These are phyloP conservation scores for Ceratobasidium sp. DNA, from an alignment of 1,284 basidiomycete genomes.

Conservation along the genomic window DNA sequence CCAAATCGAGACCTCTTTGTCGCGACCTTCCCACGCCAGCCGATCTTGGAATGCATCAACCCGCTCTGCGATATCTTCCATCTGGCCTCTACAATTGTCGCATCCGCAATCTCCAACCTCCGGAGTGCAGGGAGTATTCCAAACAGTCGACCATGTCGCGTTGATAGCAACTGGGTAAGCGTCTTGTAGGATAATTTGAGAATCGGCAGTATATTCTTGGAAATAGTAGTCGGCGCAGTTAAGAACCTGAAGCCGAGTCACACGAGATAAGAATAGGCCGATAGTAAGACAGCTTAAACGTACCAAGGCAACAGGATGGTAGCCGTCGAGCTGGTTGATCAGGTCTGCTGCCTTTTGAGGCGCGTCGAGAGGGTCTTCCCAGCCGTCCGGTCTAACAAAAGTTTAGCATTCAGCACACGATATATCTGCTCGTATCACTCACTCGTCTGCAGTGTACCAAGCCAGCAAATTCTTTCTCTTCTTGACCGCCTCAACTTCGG, in stretches of 20 bases:
- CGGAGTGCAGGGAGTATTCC: slow-evolving; percentile 65
- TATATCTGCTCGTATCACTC: not conserved
- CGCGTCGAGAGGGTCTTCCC: slow-evolving; percentile 70
- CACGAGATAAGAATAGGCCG: not conserved
- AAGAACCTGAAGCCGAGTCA: slow-evolving; percentile 57
- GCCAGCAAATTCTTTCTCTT: slow-evolving; percentile 71
- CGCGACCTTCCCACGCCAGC: slow-evolving; percentile 70
- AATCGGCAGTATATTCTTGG: slow-evolving; percentile 65
- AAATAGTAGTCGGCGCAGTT: slow-evolving; percentile 79
- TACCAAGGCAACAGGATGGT: slow-evolving; percentile 74
- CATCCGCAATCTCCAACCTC: slow-evolving; percentile 74
- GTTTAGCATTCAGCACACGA: not conserved
- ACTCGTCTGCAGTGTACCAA: slow-evolving; percentile 62
- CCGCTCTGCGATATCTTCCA: slow-evolving; percentile 70
- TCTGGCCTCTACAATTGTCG: slow-evolving; percentile 63
- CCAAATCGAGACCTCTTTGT: slow-evolving; percentile 72
- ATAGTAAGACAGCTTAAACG: not conserved
- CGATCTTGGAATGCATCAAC: slow-evolving; percentile 70
- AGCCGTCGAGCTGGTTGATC: slow-evolving; percentile 75
- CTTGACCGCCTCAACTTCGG: slow-evolving; percentile 74
- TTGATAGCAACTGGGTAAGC: slow-evolving; percentile 73
- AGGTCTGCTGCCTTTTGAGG: slow-evolving; percentile 67
- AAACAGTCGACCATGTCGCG: slow-evolving; percentile 67
- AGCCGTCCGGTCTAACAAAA: slow-evolving; percentile 61
- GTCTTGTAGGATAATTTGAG: slow-evolving; percentile 71